A percentile compares a stretch with the other conserved stretches of the same genome.
Conservation (phyloP, 2,329 filamentous ascomycete genomes). For the Hymenoscyphus scutula region DNA sequence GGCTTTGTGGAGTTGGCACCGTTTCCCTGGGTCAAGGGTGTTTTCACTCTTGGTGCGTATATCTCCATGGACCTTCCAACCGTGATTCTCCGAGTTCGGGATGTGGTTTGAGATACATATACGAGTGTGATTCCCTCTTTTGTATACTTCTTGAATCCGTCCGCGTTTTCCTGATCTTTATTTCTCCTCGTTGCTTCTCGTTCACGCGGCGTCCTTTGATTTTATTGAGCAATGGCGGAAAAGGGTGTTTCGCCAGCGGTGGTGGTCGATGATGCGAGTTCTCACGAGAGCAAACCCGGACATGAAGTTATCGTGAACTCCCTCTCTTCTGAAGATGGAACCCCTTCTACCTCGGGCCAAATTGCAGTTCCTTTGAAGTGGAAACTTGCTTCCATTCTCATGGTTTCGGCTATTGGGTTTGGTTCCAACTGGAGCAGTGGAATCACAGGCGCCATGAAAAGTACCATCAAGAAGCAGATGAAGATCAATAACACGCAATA, state of each 20-base stretch:
- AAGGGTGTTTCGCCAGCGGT: neutral
- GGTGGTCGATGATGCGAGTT: neutral
- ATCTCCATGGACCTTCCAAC: too few species aligned
- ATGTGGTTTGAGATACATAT: neutral
- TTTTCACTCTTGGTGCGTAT: neutral
- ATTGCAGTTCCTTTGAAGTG: constrained; percentile 25
- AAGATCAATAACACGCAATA: constrained; percentile 59
- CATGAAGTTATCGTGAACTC: neutral
- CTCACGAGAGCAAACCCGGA: neutral
- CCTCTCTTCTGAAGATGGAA: neutral
- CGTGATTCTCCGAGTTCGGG: neutral
- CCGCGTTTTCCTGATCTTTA: neutral
- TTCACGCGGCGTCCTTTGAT: neutral
- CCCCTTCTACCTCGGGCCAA: neutral
- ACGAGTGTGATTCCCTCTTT: neutral
- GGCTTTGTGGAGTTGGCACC: neutral
- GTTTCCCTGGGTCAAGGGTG: neutral
- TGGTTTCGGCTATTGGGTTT: constrained; percentile 56
- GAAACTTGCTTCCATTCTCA: constrained; percentile 45
- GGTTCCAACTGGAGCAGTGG: constrained; percentile 60
- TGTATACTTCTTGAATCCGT: neutral
- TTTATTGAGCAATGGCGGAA: neutral
- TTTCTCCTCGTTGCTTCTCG: neutral
- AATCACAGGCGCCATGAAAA: constrained; percentile 60
- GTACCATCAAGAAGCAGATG: constrained; percentile 58